Conservation (phyloP, 139 green algal genomes). For the Chlorella sp. region DNA sequence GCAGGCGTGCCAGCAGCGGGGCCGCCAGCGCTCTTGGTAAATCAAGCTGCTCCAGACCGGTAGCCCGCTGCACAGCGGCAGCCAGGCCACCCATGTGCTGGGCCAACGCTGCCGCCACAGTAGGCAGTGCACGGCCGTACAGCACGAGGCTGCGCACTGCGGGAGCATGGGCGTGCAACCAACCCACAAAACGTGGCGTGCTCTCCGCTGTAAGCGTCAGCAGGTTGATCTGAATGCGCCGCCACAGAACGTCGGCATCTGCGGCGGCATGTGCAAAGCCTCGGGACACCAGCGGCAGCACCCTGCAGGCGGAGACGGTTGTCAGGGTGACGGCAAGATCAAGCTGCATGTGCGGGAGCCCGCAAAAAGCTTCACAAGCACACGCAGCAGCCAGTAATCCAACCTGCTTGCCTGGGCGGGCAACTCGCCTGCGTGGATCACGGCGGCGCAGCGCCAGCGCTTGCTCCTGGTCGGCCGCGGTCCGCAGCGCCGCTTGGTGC, state of each 20-base stretch:
- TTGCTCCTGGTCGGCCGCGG: neutral
- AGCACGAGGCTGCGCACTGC: conserved; percentile 8
- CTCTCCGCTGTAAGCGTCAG: neutral
- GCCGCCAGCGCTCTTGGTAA: neutral
- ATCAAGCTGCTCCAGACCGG: neutral
- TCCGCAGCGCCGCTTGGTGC: neutral
- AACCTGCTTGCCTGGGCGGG: neutral
- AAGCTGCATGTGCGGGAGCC: too few relatives aligned
- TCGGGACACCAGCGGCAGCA: conserved; percentile 8
- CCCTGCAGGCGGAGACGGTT: neutral
- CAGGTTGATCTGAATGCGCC: conserved; percentile 15
- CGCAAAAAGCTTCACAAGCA: too few relatives aligned
- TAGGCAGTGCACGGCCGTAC: conserved; percentile 8
- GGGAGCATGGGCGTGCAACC: neutral
- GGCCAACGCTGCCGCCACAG: neutral
- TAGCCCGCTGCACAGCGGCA: neutral
- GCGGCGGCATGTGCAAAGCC: neutral
- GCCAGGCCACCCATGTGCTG: neutral
- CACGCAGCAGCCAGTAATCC: too few relatives aligned
- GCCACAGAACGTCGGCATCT: neutral
- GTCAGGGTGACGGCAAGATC: too few relatives aligned
- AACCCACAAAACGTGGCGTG: neutral
- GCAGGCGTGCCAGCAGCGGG: neutral
- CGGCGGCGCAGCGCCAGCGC: neutral
- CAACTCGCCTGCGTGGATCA: neutral